Evolutionary conservation across 1,139 yeast species (phyloP), one percentile per base, ranked within the genome.

Genomic region (Saccharomycopsis phalli): DNA sequence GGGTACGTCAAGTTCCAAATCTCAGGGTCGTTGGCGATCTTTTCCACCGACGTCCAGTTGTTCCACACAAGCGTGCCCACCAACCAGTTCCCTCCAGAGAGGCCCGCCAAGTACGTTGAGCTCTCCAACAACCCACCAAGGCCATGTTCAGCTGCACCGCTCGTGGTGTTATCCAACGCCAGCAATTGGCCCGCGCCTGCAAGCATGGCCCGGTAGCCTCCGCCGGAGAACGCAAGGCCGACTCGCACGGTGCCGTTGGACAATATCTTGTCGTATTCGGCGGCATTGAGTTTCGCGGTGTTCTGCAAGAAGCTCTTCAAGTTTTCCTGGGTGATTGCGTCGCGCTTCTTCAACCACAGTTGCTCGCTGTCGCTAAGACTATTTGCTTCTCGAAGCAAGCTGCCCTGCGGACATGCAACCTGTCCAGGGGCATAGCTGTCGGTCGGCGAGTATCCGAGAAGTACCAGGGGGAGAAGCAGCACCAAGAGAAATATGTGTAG

Each of bases 191-290:
- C 95, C 2, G 94, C 95, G n/a, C 95, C 95, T 42, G 68, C 62
- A 31, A 87, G 62, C 95, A 86, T 83, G 38, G 95, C 94, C 45
- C 96, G 70, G 60, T 82, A 86, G 2, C 95, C 94, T 52, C 96
- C 96, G 31, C 96, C 96, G 3, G 91, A 76, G 54, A 83, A 81
- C 2, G 94, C 86, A 17, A 86, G 55, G 3, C 81, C 95, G 40
- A 84, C 66, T 37, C 29, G 37, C 4, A 38, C 51, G 14, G 35
- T 25, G 16, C 30, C 33, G 17, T 43, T 46, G 16, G 22, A 26
- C 5, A 26, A 6, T 8, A 17, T 76, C 2, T 54, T 50, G 14
- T 58, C 61, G 3, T 74, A 69, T 50, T 76, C 72, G 50, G 82
- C 77, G 51, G 74, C 79, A 5, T 71, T 62, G 52, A 81, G 53